Conservation (phyloP, 495 filamentous ascomycete species). For the Xylaria cubensis region DNA sequence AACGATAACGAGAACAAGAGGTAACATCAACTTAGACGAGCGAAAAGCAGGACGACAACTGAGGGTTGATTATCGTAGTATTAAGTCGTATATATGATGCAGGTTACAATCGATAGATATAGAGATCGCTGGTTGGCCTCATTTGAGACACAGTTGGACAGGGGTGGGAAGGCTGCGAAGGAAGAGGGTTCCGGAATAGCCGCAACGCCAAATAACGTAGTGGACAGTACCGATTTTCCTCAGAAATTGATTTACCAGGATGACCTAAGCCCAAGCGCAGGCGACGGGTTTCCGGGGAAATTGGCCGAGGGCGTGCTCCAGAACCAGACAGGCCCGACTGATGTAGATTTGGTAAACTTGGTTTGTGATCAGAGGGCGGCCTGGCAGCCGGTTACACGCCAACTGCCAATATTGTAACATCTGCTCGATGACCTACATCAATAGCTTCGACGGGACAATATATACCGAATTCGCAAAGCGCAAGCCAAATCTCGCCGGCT, state of each 20-base stretch:
- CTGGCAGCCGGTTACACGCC: not conserved
- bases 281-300: constrained; percentile 15
- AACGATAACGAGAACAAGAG: not conserved
- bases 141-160: not conserved
- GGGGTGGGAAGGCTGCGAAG: constrained; percentile 10
- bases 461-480: not conserved
- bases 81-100: not conserved
- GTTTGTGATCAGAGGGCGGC: not conserved
- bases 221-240: not conserved
- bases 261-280: not conserved
- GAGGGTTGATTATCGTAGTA: not conserved
- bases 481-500: constrained; percentile 6
- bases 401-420: constrained; percentile 2
- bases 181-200: constrained; percentile 20
- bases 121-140: not conserved
- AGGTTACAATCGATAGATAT: not conserved
- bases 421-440: not conserved
- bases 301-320: constrained; percentile 4
- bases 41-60: not conserved
- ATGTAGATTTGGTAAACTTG: not conserved
- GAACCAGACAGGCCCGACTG: not conserved
- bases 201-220: constrained; percentile 3
- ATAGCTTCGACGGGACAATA: not conserved
- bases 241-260: not conserved
- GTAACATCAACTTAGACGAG: not conserved